phyloP scores from a whole-genome alignment of 257 asterid genomes.

The Fraxinus quadrangulata region DNA sequence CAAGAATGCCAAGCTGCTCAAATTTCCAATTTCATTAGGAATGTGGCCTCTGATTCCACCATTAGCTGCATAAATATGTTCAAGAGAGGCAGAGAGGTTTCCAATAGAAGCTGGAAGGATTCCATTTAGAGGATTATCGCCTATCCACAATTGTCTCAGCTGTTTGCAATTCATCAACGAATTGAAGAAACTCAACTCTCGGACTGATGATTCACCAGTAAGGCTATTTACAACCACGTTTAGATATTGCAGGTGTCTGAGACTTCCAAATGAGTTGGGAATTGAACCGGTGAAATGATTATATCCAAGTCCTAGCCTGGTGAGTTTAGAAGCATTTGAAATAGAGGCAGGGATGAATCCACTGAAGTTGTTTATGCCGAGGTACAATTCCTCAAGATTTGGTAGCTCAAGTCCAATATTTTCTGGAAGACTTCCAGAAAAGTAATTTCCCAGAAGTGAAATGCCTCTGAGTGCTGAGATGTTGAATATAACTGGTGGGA shows the following conservation, averaged over 20 bases:
- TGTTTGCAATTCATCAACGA: constrained; percentile 38
- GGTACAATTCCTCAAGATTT: constrained; percentile 24
- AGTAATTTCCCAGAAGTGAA: neutral
- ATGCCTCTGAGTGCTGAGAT: neutral
- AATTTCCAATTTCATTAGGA: constrained; percentile 33
- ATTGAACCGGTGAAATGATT: constrained; percentile 28
- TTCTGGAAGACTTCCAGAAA: constrained; percentile 7
- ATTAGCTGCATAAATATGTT: neutral
- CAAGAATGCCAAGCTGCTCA: constrained; percentile 30
- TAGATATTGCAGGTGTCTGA: constrained; percentile 19
- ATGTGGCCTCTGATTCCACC: constrained; percentile 24
- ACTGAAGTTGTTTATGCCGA: constrained; percentile 13
- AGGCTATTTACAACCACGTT: constrained; percentile 6
- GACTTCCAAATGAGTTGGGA: constrained; percentile 27
- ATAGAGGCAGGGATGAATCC: constrained; percentile 19
- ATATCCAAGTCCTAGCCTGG: neutral
- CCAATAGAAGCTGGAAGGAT: constrained; percentile 33
- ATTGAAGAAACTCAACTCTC: constrained; percentile 30
- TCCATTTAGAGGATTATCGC: constrained; percentile 25
- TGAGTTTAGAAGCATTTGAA: constrained; percentile 28
- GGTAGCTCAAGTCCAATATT: constrained; percentile 20
- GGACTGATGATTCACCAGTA: neutral
- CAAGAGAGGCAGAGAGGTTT: constrained; percentile 28
- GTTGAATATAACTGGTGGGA: constrained; percentile 16
- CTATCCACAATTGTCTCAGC: constrained; percentile 14